These are phyloP conservation scores for Rhizopus stolonifer DNA, from an alignment of 371 early-diverging fungal genomes.

Conservation along the genomic window DNA sequence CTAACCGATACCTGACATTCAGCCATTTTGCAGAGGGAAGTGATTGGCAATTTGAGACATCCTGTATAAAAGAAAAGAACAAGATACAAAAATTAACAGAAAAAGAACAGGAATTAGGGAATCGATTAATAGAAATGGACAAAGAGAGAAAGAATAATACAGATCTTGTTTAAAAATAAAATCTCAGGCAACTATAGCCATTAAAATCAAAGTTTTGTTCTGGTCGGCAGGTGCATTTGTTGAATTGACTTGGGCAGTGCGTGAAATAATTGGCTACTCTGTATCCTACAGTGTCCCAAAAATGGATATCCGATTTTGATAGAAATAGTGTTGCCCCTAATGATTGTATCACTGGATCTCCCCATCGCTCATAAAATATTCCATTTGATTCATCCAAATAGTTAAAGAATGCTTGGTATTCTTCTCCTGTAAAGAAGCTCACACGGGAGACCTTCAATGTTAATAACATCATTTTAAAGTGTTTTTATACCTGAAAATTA, in stretches of 20 bases:
- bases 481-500: slow-evolving; percentile 41
- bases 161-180: slow-evolving; percentile 21
- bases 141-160: slow-evolving; percentile 9
- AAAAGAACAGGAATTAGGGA: slow-evolving; percentile 13
- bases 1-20: slow-evolving; percentile 34
- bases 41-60: slow-evolving; percentile 34
- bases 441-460: slow-evolving; percentile 39
- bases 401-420: slow-evolving; percentile 78
- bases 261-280: slow-evolving; percentile 39
- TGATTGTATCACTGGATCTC: slow-evolving; percentile 46
- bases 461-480: neutral
- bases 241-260: slow-evolving; percentile 36
- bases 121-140: slow-evolving; percentile 16
- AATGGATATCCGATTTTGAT: slow-evolving; percentile 41
- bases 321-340: slow-evolving; percentile 38
- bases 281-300: slow-evolving; percentile 48
- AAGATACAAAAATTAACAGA: slow-evolving; percentile 17
- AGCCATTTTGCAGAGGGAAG: slow-evolving; percentile 30
- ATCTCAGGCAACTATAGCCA: slow-evolving; percentile 41
- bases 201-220: slow-evolving; percentile 41
- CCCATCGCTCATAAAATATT: slow-evolving; percentile 91
- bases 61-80: slow-evolving; percentile 32
- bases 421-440: slow-evolving; percentile 42
- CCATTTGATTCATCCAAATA: slow-evolving; percentile 79
- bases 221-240: slow-evolving; percentile 38